Evolutionary conservation across 371 early-diverging fungal species (phyloP).

Genomic region (Batkoa obscura): DNA sequence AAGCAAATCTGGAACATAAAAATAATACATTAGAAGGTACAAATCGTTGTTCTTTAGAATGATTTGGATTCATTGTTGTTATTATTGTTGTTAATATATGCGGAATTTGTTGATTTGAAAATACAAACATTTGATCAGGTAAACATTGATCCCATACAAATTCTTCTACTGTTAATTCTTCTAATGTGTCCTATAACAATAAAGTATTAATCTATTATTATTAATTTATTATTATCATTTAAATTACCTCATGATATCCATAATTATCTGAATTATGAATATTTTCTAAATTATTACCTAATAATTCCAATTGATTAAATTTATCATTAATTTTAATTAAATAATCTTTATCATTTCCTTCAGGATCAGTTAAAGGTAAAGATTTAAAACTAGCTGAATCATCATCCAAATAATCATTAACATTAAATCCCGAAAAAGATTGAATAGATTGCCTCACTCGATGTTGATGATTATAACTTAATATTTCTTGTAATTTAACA

Average conservation of each 20-base stretch:
- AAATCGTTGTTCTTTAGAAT: conserved; percentile 31
- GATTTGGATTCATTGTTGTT: conserved; percentile 31
- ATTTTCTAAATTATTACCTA: conserved; percentile 4
- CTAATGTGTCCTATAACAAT: not conserved
- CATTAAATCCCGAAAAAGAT: not conserved
- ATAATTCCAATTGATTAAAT: not conserved
- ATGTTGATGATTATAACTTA: conserved; percentile 19
- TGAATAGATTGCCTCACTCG: not conserved
- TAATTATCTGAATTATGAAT: conserved; percentile 1
- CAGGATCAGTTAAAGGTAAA: conserved; percentile 4
- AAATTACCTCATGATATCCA: conserved; percentile 4
- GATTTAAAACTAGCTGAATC: not conserved
- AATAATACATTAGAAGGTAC: conserved; percentile 72
- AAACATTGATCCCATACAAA: conserved; percentile 61
- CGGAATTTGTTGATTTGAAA: conserved; percentile 41
- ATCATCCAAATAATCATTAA: not conserved
- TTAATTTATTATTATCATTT: not conserved
- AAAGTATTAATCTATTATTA: not conserved
- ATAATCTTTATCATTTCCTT: not conserved
- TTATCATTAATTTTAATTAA: not conserved
- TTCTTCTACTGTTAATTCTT: conserved; percentile 9
- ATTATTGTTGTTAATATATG: conserved; percentile 51
- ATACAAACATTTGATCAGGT: conserved; percentile 82
- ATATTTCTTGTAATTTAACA: conserved; percentile 31
- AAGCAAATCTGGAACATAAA: conserved; percentile 69